These are phyloP conservation scores for Chlamydomonas sp. DNA, from an alignment of 139 green algal genomes.

Conservation along the genomic window DNA sequence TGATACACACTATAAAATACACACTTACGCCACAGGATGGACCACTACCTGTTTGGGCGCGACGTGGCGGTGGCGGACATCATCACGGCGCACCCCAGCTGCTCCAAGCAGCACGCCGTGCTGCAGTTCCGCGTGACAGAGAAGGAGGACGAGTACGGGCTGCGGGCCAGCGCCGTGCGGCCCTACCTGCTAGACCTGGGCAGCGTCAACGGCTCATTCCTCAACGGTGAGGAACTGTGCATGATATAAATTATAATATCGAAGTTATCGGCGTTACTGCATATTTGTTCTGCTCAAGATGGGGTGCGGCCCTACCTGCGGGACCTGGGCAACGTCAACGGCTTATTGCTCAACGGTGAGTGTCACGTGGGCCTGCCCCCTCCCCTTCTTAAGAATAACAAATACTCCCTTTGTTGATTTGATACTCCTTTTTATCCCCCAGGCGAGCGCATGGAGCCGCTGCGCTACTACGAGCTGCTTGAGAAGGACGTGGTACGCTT, in stretches of 20 bases:
- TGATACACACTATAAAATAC: background rate
- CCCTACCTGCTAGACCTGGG: slow-evolving; percentile 97
- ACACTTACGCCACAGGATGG: slow-evolving; percentile 41
- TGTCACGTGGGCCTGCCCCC: too few relatives aligned
- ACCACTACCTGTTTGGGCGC: slow-evolving; percentile 92
- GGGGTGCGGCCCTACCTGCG: slow-evolving; percentile 89
- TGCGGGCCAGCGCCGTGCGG: slow-evolving; percentile 7
- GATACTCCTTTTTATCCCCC: background rate
- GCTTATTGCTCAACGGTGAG: slow-evolving; percentile 90
- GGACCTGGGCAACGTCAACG: slow-evolving; percentile 94
- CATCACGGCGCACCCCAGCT: slow-evolving; percentile 94
- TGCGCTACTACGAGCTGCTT: slow-evolving; percentile 92
- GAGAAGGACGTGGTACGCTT: slow-evolving; percentile 90
- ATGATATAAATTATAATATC: background rate
- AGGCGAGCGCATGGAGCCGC: slow-evolving; percentile 77
- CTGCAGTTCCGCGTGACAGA: slow-evolving; percentile 79
- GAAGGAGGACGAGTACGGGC: slow-evolving; percentile 10
- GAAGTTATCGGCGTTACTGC: too few relatives aligned
- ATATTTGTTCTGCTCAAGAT: too few relatives aligned
- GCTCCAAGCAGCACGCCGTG: slow-evolving; percentile 97
- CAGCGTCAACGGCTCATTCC: slow-evolving; percentile 92
- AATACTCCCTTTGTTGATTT: too few relatives aligned
- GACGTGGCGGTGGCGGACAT: slow-evolving; percentile 91
- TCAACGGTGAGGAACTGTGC: slow-evolving; percentile 73
- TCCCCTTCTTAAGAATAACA: too few relatives aligned